Base-by-base conservation (phyloP, 1,139 yeast species). In the Geotrichum phurueaensis region DNA sequence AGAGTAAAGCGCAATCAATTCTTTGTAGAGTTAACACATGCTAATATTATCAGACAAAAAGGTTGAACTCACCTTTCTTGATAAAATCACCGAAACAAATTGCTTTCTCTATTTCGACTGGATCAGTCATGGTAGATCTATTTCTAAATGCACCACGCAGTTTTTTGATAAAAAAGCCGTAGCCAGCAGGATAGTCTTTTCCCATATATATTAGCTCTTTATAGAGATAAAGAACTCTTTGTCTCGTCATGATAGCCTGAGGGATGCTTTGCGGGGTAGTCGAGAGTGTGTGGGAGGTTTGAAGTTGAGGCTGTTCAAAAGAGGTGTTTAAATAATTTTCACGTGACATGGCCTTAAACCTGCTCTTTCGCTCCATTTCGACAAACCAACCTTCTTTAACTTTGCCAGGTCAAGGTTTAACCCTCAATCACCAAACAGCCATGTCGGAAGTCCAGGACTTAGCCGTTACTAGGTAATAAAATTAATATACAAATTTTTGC, bases 201-300 rank as follows among this genome's bases (percentile, higher is more conserved):
- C 76, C 76, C 71, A 75, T 67, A 57, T 73, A 75, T 2, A 74
- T 65, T 50, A 75, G 68, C 59, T 75, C 78, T 56, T 75, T 75
- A 68, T 71, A 75, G 36, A 71, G 68, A 57, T 71, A 72, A 18
- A 73, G 66, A 12, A 72, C 76, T 48, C 65, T 65, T 43, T 60
- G 58, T 50, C 71, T 39, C 9, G 47, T 39, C 47, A 39, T 39
- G 18, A 39, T 13, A n/a, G 20, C 10, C 9, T 39, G 20, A 3
- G 20, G 9, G 10, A 5, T 39, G n/a, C n/a, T 39, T 39, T 53
- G 51, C 31, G 53, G 51, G 43, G 53, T 52, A 39, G 33, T 59
- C 31, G 23, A 15, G 13, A 36, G 13, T 13, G 55, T n/a, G n/a
- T 10, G 39, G 39, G 52, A 47, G 43, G 45, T 33, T 47, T 12